Evolutionary conservation across 1,139 yeast genomes (phyloP), one percentile per base, ranked within the genome.

Genomic region (Suhomyces maxii): DNA sequence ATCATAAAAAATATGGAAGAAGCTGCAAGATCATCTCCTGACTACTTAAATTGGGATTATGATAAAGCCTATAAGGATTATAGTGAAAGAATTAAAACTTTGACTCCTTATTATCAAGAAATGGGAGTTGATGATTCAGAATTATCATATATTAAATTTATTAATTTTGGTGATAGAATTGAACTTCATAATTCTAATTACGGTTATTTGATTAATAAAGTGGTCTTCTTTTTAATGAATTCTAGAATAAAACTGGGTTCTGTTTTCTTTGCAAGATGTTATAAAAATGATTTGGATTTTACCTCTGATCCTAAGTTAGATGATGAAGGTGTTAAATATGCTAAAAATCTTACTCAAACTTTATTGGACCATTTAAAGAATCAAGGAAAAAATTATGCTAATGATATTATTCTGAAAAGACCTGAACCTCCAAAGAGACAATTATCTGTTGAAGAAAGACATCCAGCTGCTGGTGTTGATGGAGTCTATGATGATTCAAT

Each of bases 11-110:
- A 91, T 63, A 89, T 93, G 56, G 75, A 69, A 49, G 82, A 84
- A 46, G 95, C 93, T 47, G 97, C 97, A 3, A 79, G 84, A 26
- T 82, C 87, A 35, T 89, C 97, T 1, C 96, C 97, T 3, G 98
- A 93, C 64, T 93, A 93, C 64, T 69, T 67, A 37, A 83, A 83
- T 44, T 85, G 95, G 89, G 83, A 80, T 48, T 79, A 79, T 49
- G 73, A 77, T 18, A 73, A 72, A 48, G 93, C 93, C 1, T 76
- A 81, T 53, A 70, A 69, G 36, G 89, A 86, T 56, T 83, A 81
- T 56, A 68, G 77, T 55, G 75, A 74, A 42, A 72, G 86, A 56
- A 78, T 83, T 48, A 67, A 70, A 41, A 64, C 72, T 35, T 73
- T 82, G 53, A 71, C 80, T 12, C 80, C 82, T 2, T 70, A 73